Conservation (phyloP, 805 yeast genomes). For the Barnettozyma wickerhamii region DNA sequence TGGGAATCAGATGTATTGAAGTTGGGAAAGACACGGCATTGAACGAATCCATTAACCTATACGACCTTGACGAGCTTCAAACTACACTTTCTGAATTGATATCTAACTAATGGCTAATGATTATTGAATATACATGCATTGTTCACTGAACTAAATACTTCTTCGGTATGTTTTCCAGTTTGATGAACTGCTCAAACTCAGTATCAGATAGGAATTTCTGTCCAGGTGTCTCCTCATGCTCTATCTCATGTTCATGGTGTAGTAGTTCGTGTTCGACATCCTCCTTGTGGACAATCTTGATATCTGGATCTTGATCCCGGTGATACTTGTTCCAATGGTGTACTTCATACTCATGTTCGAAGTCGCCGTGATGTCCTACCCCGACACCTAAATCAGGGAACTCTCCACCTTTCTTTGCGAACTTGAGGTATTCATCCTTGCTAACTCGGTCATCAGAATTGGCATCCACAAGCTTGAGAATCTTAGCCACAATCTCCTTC, state of each 20-base stretch:
- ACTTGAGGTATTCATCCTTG: constrained; percentile 66
- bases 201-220: constrained; percentile 31
- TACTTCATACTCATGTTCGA: constrained; percentile 88
- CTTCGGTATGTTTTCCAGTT: constrained; percentile 33
- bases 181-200: constrained; percentile 36
- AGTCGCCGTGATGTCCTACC: constrained; percentile 91
- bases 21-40: constrained; percentile 27
- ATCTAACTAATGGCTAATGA: no score
- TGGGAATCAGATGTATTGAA: constrained; percentile 45
- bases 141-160: constrained; percentile 26
- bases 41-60: constrained; percentile 26
- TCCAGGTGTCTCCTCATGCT: constrained; percentile 70
- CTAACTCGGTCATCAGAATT: constrained; percentile 62
- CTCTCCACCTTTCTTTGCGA: constrained; percentile 55
- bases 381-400: constrained; percentile 93
- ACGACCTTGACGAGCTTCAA: constrained; percentile 41
- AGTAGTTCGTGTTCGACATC: constrained; percentile 59
- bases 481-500: constrained; percentile 45
- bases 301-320: constrained; percentile 76
- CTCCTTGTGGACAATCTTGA: constrained; percentile 74
- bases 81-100: constrained; percentile 10
- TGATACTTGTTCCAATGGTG: constrained; percentile 91
- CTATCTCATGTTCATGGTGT: constrained; percentile 57
- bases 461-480: constrained; percentile 59
- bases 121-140: no score